Conservation (phyloP, 106 monocot species). For the Acanthochlamys bracteata region DNA sequence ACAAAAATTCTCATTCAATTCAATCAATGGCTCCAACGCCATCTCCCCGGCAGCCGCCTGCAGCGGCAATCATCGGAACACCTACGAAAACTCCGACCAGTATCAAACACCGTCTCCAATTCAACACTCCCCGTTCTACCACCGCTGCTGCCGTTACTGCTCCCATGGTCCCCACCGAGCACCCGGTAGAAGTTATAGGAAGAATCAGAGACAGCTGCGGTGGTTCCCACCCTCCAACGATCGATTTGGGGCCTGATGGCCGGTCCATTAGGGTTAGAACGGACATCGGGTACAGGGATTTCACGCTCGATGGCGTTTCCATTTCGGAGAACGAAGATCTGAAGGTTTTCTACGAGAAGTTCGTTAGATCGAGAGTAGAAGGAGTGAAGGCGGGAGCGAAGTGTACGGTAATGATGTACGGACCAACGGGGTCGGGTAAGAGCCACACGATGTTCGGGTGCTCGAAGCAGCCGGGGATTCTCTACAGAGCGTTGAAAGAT, state of each 20-base stretch:
- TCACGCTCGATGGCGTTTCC: conserved; percentile 85
- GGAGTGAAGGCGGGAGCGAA: conserved; percentile 69
- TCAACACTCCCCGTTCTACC: conserved; percentile 30
- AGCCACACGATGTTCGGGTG: conserved; percentile 98
- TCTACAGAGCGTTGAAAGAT: conserved; percentile 79
- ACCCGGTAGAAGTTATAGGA: conserved; percentile 92
- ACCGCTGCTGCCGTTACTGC: conserved; percentile 6
- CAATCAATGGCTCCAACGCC: conserved; percentile 68
- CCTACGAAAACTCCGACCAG: conserved; percentile 42
- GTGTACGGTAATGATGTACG: conserved; percentile 98
- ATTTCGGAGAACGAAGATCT: conserved; percentile 70
- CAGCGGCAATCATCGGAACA: conserved; percentile 14
- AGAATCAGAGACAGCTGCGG: conserved; percentile 58
- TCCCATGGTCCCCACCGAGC: conserved; percentile 50
- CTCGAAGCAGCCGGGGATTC: conserved; percentile 69
- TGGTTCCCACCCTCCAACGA: conserved; percentile 24
- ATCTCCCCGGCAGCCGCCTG: conserved; percentile 17
- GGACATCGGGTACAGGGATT: conserved; percentile 81
- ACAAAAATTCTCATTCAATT: conserved; percentile 5
- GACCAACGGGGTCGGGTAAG: conserved; percentile 93
- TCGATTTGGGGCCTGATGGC: conserved; percentile 45
- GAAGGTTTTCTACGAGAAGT: conserved; percentile 59
- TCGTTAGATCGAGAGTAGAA: conserved; percentile 62
- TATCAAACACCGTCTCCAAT: conserved; percentile 67
- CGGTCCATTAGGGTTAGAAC: conserved; percentile 52